These are phyloP conservation scores for Myxozyma geophila DNA, from an alignment of 805 yeast species.

Conservation along the genomic window DNA sequence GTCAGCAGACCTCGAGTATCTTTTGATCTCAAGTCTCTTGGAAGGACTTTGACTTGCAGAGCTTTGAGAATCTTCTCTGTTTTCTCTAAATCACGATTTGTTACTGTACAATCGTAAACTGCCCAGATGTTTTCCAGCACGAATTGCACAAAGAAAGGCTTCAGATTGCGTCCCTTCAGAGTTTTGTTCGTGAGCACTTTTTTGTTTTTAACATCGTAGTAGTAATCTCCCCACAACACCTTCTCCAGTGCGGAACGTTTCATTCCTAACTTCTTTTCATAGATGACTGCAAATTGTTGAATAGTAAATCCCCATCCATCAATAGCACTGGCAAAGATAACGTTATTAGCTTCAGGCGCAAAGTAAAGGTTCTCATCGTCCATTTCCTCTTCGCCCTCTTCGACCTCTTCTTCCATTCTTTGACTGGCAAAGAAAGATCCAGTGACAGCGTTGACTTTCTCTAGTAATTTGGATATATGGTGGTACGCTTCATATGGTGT, in stretches of 20 bases:
- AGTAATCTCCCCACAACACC: constrained; percentile 96
- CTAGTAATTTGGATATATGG: constrained; percentile 78
- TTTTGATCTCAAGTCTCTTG: constrained; percentile 78
- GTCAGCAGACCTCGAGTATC: constrained; percentile 68
- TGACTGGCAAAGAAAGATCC: constrained; percentile 94
- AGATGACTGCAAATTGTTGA: constrained; percentile 83
- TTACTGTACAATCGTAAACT: constrained; percentile 71
- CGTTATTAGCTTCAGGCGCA: constrained; percentile 85
- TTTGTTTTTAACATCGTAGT: constrained; percentile 86
- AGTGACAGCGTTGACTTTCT: constrained; percentile 91
- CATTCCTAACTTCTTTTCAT: constrained; percentile 82
- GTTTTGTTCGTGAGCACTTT: constrained; percentile 69
- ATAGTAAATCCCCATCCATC: constrained; percentile 99
- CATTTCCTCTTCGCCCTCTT: constrained; percentile 62
- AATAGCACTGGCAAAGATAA: constrained; percentile 84
- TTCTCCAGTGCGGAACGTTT: constrained; percentile 76
- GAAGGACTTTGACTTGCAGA: constrained; percentile 66
- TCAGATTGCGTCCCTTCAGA: constrained; percentile 62
- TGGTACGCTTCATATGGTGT: constrained; percentile 82
- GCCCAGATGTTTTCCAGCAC: constrained; percentile 92
- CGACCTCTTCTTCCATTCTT: constrained; percentile 70
- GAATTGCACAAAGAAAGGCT: constrained; percentile 85
- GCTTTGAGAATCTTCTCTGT: constrained; percentile 75
- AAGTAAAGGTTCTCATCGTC: constrained; percentile 85
- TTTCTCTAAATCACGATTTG: constrained; percentile 69